Conservation (phyloP, 371 early-diverging fungal species). For the Actinomortierella wolfii region DNA sequence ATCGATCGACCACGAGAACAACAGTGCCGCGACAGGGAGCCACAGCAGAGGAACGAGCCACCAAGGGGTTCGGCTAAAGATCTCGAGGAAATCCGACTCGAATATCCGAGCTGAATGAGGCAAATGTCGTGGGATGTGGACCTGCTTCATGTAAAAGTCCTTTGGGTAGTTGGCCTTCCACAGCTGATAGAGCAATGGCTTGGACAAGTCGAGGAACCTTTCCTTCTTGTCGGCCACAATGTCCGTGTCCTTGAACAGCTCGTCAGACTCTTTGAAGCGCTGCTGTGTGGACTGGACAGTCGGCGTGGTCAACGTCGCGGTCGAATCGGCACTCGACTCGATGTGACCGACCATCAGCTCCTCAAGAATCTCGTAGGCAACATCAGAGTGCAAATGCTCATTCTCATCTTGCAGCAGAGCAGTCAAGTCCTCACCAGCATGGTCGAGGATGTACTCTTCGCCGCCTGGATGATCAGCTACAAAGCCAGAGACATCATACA, state of each 20-base stretch:
- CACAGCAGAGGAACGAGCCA: slow-evolving; percentile 89
- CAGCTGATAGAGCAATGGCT: slow-evolving; percentile 88
- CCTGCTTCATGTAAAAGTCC: slow-evolving; percentile 86
- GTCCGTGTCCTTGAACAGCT: slow-evolving; percentile 51
- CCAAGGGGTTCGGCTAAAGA: slow-evolving; percentile 90
- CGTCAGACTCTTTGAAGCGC: slow-evolving; percentile 59
- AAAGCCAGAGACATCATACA: slow-evolving; percentile 90
- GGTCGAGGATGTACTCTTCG: slow-evolving; percentile 74
- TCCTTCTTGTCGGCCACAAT: slow-evolving; percentile 56
- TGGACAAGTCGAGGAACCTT: slow-evolving; percentile 80
- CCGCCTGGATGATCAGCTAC: slow-evolving; percentile 85
- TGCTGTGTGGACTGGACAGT: not conserved
- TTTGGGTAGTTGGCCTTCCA: slow-evolving; percentile 69
- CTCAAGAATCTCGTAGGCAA: slow-evolving; percentile 84
- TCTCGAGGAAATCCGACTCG: slow-evolving; percentile 73
- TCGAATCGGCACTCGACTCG: slow-evolving; percentile 4
- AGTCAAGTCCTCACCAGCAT: slow-evolving; percentile 77
- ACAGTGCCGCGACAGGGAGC: slow-evolving; percentile 68
- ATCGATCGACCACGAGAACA: slow-evolving; percentile 24
- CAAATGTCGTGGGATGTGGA: slow-evolving; percentile 88
- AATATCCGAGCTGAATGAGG: slow-evolving; percentile 83
- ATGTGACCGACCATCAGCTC: slow-evolving; percentile 81
- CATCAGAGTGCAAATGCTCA: slow-evolving; percentile 81
- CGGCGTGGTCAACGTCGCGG: slow-evolving; percentile 1
- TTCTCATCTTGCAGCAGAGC: slow-evolving; percentile 73